Percentiles rank a stretch among this genome's conserved stretches.
These are phyloP conservation scores for Jackrogersella minutella DNA, from an alignment of 495 filamentous ascomycete genomes.

Conservation along the genomic window DNA sequence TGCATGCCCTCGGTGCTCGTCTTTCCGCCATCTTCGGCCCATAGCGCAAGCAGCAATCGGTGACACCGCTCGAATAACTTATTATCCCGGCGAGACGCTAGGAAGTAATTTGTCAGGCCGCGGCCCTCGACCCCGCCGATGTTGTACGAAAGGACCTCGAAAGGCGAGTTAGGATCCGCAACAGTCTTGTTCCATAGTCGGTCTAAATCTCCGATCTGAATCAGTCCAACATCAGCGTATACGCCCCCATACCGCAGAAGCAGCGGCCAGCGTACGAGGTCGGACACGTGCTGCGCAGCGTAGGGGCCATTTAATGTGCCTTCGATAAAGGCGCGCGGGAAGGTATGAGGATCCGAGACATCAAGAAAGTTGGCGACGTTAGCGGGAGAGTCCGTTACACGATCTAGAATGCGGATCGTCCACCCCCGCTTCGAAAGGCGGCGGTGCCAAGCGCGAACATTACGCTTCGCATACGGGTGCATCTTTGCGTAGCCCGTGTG, in stretches of 20 bases:
- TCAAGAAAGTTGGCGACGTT: constrained; percentile 61
- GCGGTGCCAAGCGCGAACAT: constrained; percentile 63
- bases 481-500: constrained; percentile 55
- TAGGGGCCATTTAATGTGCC: constrained; percentile 57
- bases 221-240: constrained; percentile 63
- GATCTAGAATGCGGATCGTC: constrained; percentile 61
- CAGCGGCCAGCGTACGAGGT: constrained; percentile 64
- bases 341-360: constrained; percentile 49
- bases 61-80: constrained; percentile 60
- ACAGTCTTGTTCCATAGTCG: constrained; percentile 58
- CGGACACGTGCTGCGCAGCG: constrained; percentile 61
- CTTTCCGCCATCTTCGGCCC: constrained; percentile 58
- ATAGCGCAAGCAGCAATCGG: constrained; percentile 56
- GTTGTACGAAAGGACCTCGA: constrained; percentile 59
- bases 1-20: constrained; percentile 62
- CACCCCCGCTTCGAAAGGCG: constrained; percentile 60
- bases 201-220: constrained; percentile 65
- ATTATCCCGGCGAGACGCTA: constrained; percentile 52
- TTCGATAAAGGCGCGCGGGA: constrained; percentile 59
- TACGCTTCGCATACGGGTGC: constrained; percentile 62
- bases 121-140: constrained; percentile 44
- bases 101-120: constrained; percentile 60
- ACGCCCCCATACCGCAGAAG: constrained; percentile 63
- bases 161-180: constrained; percentile 54
- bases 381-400: constrained; percentile 49